Conservation (phyloP, 768 basidiomycete genomes). For the Psilocybe azurescens region DNA sequence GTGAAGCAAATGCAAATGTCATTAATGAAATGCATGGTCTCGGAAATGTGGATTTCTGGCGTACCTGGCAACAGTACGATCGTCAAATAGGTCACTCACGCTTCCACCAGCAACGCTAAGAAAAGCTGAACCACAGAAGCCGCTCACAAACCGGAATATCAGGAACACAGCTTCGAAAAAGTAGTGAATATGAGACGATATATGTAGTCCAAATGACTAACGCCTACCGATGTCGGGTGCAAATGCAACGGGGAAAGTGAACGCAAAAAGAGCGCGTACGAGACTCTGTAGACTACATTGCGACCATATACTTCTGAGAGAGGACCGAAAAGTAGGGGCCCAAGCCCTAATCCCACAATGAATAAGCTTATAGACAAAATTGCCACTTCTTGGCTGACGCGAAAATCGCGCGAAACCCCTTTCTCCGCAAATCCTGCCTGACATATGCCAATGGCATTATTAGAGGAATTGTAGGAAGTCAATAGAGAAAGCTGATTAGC, state of each 20-base stretch:
- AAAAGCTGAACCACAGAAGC: slow-evolving; percentile 60
- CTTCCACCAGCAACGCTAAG: slow-evolving; percentile 63
- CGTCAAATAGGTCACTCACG: slow-evolving; percentile 61
- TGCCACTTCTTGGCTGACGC: slow-evolving; percentile 50
- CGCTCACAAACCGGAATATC: slow-evolving; percentile 59
- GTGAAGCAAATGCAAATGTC: not conserved
- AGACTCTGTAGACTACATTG: slow-evolving; percentile 63
- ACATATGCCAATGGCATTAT: not conserved
- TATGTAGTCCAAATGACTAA: not conserved
- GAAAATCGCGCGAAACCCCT: slow-evolving; percentile 55
- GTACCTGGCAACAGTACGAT: slow-evolving; percentile 63
- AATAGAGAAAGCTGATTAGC: slow-evolving; percentile 29
- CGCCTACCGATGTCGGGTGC: slow-evolving; percentile 65
- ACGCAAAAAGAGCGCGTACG: slow-evolving; percentile 65
- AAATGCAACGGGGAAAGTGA: slow-evolving; percentile 78
- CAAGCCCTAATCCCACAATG: slow-evolving; percentile 61
- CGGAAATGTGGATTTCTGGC: slow-evolving; percentile 30
- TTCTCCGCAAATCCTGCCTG: slow-evolving; percentile 69
- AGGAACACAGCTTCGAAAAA: slow-evolving; percentile 59
- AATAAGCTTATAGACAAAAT: slow-evolving; percentile 62
- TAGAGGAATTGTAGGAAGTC: not conserved
- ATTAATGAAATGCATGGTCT: not conserved
- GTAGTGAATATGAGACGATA: not conserved
- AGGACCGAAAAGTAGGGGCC: slow-evolving; percentile 60
- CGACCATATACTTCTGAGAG: slow-evolving; percentile 67